Base-by-base conservation (phyloP, 306 rosid species). In the Cicer arietinum region DNA sequence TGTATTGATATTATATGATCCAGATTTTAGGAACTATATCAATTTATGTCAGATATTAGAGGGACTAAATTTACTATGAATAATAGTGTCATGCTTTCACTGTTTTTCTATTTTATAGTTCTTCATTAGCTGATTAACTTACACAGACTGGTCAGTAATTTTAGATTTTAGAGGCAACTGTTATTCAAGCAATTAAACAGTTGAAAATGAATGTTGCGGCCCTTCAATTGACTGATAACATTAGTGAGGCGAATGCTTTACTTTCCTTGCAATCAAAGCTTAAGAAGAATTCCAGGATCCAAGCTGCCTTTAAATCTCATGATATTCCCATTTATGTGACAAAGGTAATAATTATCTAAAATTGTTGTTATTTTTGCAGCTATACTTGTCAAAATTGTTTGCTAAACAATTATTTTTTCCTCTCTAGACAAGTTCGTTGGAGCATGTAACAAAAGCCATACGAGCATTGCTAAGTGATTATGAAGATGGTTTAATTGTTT, bases 231-330 rank as follows among this genome's bases (percentile, higher is more conserved):
- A 92, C 96, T 79, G 86, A 94, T 79, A 88, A 94, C 86, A 92
- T 92, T 61, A 92, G 96, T 57, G 91, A 89, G 80, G 99, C 97
- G 77, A 88, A 94, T 73, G 97, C 96, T 10, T 80, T 94, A 42
- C 94, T 94, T 74, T 93, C 91, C 75, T 80, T 94, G 88, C 99
- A 89, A 60, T 81, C 96, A 18, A 90, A 89, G 91, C 89, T 94
- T 58, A 94, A 94, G 83, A 94, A 90, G 84, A 94, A 94, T 84
- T 84, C 93, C 13, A 74, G 92, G 79, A 85, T 94, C 79, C 99
- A 92, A 85, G 89, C 96, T 79, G 99, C 92, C 79, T 92, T 90
- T n/a, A 92, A 79, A 76, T 92, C 99, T 83, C 91, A 79, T 66
- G 88, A 79, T 78, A 85, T 87, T 76, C 96, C 96, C 25, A 78